Evolutionary conservation across 208 protist species (phyloP), one percentile per base, ranked within the genome.

Genomic region (Trypanosoma brucei): DNA sequence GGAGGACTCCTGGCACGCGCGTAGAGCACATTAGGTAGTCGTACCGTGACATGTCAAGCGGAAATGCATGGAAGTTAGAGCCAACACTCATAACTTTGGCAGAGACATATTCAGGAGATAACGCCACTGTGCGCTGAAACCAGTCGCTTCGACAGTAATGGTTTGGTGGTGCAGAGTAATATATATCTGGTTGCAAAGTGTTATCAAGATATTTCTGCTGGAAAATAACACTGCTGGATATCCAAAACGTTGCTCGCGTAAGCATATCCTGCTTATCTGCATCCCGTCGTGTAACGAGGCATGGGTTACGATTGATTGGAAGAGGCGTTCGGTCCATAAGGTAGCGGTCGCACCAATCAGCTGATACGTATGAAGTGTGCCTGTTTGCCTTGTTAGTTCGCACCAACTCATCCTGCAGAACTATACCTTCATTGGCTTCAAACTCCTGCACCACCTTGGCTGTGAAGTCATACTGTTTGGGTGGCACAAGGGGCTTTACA

Each of bases 341-440:
- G 34, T 65, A 70, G 8, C 70, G 34, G 56, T 94, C 86, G 57
- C 89, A 94, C 65, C 80, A 76, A 65, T 93, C 86, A 2, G 79
- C 83, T 1, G 82, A 93, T 38, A 94, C 85, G 66, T 88, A 96
- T 4, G 83, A 92, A 2, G 87, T 94, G 77, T 94, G 86, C 35
- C 76, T 76, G 53, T 96, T 96, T 3, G 79, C 86, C 51, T 78
- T 79, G 70, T 94, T 78, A 1, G 79, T 94, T 42, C 74, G 70
- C 9, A 80, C 64, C 22, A 96, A 75, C 63, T 91, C 79, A 3
- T 88, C 77, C 8, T 96, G 87, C 14, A 93, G 55, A 2, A 39
- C 48, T 1, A 38, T 52, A n/a, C 87, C 87, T 37, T 86, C 80
- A 22, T 72, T 50, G 2, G 62, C 33, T 36, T 77, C 55, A 72